A percentile compares a stretch with the other conserved stretches of the same genome.
Evolutionary conservation across 2,329 filamentous ascomycete genomes (phyloP).

Genomic region (Neofusicoccum sp.): DNA sequence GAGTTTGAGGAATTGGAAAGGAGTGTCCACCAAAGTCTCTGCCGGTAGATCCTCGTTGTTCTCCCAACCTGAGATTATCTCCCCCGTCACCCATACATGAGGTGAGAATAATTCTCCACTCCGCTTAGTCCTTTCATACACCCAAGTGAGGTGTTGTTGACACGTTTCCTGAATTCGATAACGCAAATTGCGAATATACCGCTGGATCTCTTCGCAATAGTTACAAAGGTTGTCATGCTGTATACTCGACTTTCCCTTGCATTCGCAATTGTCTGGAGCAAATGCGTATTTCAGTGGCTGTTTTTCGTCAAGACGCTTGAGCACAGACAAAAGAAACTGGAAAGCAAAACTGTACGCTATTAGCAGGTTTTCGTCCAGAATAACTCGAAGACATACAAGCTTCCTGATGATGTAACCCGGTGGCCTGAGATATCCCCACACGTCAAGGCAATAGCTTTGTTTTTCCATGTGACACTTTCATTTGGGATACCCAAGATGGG

Average conservation of each 20-base stretch:
- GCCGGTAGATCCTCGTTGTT: background rate
- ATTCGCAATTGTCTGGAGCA: background rate
- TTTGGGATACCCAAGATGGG: accelerated
- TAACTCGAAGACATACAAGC: background rate
- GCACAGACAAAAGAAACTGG: background rate
- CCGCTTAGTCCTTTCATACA: background rate
- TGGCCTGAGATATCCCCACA: conserved; percentile 22
- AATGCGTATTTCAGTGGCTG: background rate
- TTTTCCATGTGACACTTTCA: accelerated
- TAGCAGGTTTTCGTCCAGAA: background rate
- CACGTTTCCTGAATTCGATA: background rate
- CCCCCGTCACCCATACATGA: background rate
- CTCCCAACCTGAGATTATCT: background rate
- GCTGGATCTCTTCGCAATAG: background rate
- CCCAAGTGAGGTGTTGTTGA: background rate
- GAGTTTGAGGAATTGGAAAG: background rate
- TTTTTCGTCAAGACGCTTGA: background rate
- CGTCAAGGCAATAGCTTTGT: conserved; percentile 6
- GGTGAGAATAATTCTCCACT: background rate
- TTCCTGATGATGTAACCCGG: conserved; percentile 10
- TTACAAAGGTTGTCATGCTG: background rate
- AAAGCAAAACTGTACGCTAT: background rate
- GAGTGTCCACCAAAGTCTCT: background rate
- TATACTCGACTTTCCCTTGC: background rate
- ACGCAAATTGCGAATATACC: background rate